Base-by-base conservation (phyloP, 129 eudicot genomes). In the Flaveria ramosissima region DNA sequence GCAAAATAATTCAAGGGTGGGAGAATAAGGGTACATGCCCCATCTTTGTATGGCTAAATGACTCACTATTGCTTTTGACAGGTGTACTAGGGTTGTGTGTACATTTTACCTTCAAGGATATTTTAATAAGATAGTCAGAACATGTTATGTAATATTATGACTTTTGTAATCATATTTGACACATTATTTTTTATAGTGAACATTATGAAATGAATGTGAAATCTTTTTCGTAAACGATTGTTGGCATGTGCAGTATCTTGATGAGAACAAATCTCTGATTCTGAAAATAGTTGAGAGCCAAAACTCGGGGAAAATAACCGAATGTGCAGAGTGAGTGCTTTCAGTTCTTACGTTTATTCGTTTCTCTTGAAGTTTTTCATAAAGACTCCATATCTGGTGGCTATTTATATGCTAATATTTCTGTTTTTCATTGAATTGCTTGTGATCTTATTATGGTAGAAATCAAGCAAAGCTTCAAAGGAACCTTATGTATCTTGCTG, bases 401-500 rank as follows among this genome's bases (percentile, higher is more conserved):
- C 17, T 3, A 11, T 10, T 68, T 43, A 45, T 11, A 68, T 68
- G 53, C 43, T 42, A 20, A n/a, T 6, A 8, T 8, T 20, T n/a
- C 2, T 39, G 6, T 36, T 68, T 68, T 68, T 42, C n/a, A 73
- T 56, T 8, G 20, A 23, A 26, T 46, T 70, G 3, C n/a, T 70
- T 78, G 75, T 50, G 27, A 23, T 2, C n/a, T 15, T 71, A 13
- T 61, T 61, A 26, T 70, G 17, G 77, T 81, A 92, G 98, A 77
- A 88, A 93, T 80, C 98, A 90, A 77, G 98, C 95, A 4, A 93
- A 90, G 77, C 92, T 93, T 41, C 98, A 93, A 79, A 70, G 96
- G 61, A 93, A 93, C 83, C 90, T 93, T 68, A 93, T 93, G 98
- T 93, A 93, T 85, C 98, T 93, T 70, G 98, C 98, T 82, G 95